Base-by-base conservation (phyloP, 2,329 filamentous ascomycete genomes). In the Pseudogymnoascus sp. region DNA sequence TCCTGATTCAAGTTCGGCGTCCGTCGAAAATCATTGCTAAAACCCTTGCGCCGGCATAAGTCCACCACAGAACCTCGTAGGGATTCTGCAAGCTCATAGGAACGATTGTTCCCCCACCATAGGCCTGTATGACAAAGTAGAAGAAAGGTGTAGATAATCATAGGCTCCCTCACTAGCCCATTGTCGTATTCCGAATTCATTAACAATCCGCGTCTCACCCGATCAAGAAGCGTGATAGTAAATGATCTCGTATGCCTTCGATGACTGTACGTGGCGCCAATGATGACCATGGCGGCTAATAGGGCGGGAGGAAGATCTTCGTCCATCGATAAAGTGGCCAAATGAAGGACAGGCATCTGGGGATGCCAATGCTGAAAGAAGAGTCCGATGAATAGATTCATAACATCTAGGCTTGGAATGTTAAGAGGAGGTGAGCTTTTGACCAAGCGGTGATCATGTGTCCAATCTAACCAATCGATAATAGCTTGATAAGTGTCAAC, bases 341-440 rank as follows among this genome's bases (percentile, higher is more conserved):
- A 67, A 60, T 71, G 69, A 7, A 71, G 62, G 2, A 70, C 68
- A 6, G 69, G 69, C 63, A 68, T 69, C 50, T 71, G 69, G n/a
- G 63, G 64, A 15, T 68, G 69, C 40, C 69, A 70, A 31, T 66
- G 62, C 42, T 69, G 57, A 60, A 71, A 71, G 64, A 69, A 71
- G 9, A 71, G 61, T 1, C 64, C 63, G 17, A 71, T 71, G 26
- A 71, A 68, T 10, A 71, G 62, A 38, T 71, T 71, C 9, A 69
- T 62, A 28, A 67, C 53, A 19, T 63, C 63, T 4, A 71, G 62
- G 11, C 66, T 42, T 19, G 69, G 69, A 28, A 71, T 62, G 5
- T 64, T 65, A 26, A 47, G 42, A 47, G 42, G 21, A 26, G 42
- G 17, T 19, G 38, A 47, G 23, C 21, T 26, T 26, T 47, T 21